Conservation (phyloP, 2,329 filamentous ascomycete genomes). For the Stachybotrys elegans region DNA sequence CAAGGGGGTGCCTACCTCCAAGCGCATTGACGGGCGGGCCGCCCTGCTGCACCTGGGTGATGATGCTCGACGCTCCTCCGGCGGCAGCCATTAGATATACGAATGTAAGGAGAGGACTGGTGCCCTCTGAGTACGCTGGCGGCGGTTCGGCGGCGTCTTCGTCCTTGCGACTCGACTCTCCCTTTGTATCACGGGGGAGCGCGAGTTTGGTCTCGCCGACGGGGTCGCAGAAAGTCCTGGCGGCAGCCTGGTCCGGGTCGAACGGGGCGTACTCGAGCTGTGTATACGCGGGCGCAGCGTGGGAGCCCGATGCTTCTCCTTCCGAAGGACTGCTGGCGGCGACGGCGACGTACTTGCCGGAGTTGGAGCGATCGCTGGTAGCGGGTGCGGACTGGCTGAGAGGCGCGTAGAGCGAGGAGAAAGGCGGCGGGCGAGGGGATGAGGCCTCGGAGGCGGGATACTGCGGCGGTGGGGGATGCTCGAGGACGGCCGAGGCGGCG, state of each 20-base stretch:
- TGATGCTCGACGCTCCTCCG: conserved; percentile 95
- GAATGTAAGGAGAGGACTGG: conserved; percentile 86
- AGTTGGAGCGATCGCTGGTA: conserved; percentile 21
- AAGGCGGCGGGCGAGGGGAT: conserved; percentile 50
- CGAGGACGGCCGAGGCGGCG: conserved; percentile 18
- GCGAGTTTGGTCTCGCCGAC: conserved; percentile 77
- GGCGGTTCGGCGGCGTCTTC: conserved; percentile 86
- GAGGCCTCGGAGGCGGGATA: conserved; percentile 54
- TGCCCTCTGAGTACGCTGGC: conserved; percentile 92
- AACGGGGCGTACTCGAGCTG: conserved; percentile 34
- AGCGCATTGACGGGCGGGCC: conserved; percentile 85
- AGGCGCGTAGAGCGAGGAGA: conserved; percentile 54
- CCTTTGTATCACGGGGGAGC: conserved; percentile 77
- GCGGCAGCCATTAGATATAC: conserved; percentile 97
- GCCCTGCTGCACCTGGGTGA: conserved; percentile 96
- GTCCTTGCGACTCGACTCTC: conserved; percentile 67
- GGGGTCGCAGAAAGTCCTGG: conserved; percentile 41
- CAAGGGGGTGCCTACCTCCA: conserved; percentile 57
- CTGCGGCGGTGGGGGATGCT: conserved; percentile 52
- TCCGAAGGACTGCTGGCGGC: conserved; percentile 11
- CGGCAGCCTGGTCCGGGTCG: conserved; percentile 27
- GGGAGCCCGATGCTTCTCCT: conserved; percentile 28
- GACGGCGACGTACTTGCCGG: conserved; percentile 24
- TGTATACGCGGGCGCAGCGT: conserved; percentile 53
- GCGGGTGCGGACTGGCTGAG: conserved; percentile 28